Percentiles rank a stretch among this genome's conserved stretches.
phyloP scores from a whole-genome alignment of 1,284 basidiomycete genomes.

The Papiliotrema flavescens region DNA sequence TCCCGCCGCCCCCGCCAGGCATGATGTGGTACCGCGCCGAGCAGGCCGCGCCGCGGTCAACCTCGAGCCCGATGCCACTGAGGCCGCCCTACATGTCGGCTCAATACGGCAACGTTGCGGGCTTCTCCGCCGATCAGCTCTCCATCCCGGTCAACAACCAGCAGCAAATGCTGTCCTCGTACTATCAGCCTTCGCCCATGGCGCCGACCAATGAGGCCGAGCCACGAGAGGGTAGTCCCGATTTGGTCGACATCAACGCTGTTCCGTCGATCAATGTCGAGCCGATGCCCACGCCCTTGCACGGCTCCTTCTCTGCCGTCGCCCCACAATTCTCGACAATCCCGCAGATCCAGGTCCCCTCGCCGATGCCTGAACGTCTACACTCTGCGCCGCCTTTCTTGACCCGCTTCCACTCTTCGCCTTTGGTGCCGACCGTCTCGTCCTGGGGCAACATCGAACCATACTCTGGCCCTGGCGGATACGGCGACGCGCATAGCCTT shows the following conservation, averaged over 20 bases:
- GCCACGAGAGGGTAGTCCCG: background rate
- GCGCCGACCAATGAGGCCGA: background rate
- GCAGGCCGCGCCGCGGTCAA: background rate
- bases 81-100: constrained; percentile 1
- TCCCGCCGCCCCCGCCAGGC: background rate
- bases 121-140: constrained; percentile 29
- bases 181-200: constrained; percentile 3
- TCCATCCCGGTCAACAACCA: constrained; percentile 21
- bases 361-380: constrained; percentile 16
- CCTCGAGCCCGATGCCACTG: constrained; percentile 7
- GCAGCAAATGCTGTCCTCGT: constrained; percentile 17
- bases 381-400: constrained; percentile 39
- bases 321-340: constrained; percentile 7
- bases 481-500: constrained; percentile 11
- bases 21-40: constrained; percentile 13
- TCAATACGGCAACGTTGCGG: constrained; percentile 16
- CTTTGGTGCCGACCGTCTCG: constrained; percentile 27
- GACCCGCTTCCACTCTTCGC: constrained; percentile 41
- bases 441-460: constrained; percentile 18
- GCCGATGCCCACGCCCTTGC: background rate
- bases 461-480: constrained; percentile 11
- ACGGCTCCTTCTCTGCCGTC: background rate
- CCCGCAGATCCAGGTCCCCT: constrained; percentile 10
- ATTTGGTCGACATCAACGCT: constrained; percentile 23
- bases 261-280: background rate